Evolutionary conservation across 768 basidiomycete species (phyloP).

Genomic region (Lactarius hengduanensis): DNA sequence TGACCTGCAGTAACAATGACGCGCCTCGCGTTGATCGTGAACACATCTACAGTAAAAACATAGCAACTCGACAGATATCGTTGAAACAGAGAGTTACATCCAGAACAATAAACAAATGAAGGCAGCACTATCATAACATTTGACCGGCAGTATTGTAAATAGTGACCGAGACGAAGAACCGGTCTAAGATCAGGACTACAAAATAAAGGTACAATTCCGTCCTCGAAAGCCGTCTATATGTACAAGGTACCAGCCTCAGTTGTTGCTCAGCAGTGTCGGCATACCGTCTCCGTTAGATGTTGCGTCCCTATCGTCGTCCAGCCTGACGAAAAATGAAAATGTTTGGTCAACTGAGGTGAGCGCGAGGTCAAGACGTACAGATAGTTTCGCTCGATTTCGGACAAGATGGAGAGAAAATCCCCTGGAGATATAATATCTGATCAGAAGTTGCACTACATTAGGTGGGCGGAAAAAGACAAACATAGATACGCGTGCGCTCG

Average conservation of each 20-base stretch:
- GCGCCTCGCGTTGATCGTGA: neutral
- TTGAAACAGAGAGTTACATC: constrained; percentile 20
- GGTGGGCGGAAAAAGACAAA: constrained; percentile 40
- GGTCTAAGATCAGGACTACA: constrained; percentile 13
- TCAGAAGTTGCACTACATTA: constrained; percentile 6
- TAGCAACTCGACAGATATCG: constrained; percentile 12
- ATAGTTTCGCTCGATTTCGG: constrained; percentile 91
- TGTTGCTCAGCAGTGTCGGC: constrained; percentile 34
- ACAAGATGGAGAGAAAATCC: constrained; percentile 90
- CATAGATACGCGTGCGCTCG: constrained; percentile 86
- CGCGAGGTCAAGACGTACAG: constrained; percentile 46
- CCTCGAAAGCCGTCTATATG: constrained; percentile 5
- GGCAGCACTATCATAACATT: constrained; percentile 10
- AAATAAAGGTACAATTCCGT: constrained; percentile 15
- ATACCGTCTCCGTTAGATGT: constrained; percentile 59
- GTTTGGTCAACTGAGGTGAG: constrained; percentile 12
- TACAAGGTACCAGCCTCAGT: constrained; percentile 8
- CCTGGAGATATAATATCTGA: constrained; percentile 43
- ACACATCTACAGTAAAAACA: neutral
- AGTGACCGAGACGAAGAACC: constrained; percentile 10
- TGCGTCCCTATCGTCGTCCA: constrained; percentile 71
- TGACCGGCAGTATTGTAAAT: constrained; percentile 18
- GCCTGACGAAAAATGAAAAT: constrained; percentile 36
- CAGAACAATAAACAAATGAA: constrained; percentile 18
- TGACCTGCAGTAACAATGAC: neutral